Evolutionary conservation across 106 monocot species (phyloP).

Genomic region (Cymbidium sinense): DNA sequence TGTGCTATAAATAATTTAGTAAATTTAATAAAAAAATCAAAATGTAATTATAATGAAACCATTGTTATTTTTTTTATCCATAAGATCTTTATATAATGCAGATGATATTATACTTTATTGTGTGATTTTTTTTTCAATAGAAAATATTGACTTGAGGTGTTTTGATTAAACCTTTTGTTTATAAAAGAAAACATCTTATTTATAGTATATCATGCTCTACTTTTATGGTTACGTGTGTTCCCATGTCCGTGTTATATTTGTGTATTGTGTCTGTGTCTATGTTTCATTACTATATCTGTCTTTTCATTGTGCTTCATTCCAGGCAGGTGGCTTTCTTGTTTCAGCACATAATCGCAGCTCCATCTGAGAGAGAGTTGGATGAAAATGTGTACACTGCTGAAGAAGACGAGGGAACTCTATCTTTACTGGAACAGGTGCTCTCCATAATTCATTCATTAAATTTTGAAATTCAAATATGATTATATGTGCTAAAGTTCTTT

Average conservation of each 20-base stretch:
- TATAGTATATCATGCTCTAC: no score
- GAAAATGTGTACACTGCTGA: slow-evolving; percentile 55
- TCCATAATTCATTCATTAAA: not conserved
- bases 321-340: slow-evolving; percentile 98
- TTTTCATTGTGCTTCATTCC: slow-evolving; percentile 49
- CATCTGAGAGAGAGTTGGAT: slow-evolving; percentile 75
- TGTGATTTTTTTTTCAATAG: not conserved
- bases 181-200: no score
- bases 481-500: slow-evolving; percentile 1
- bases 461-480: slow-evolving; percentile 4
- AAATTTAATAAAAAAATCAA: no score
- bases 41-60: no score
- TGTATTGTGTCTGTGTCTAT: not conserved
- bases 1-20: no score
- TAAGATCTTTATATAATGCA: no score
- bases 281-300: not conserved
- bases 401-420: slow-evolving; percentile 41
- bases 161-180: not conserved
- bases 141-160: not conserved
- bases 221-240: no score
- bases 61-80: not conserved
- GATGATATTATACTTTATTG: not conserved
- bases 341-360: slow-evolving; percentile 55
- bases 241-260: not conserved
- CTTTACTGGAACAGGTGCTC: slow-evolving; percentile 86